A percentile compares a stretch with the other conserved stretches of the same genome.
Conservation (phyloP, 208 protist genomes). For the Crithidia mellificae region DNA sequence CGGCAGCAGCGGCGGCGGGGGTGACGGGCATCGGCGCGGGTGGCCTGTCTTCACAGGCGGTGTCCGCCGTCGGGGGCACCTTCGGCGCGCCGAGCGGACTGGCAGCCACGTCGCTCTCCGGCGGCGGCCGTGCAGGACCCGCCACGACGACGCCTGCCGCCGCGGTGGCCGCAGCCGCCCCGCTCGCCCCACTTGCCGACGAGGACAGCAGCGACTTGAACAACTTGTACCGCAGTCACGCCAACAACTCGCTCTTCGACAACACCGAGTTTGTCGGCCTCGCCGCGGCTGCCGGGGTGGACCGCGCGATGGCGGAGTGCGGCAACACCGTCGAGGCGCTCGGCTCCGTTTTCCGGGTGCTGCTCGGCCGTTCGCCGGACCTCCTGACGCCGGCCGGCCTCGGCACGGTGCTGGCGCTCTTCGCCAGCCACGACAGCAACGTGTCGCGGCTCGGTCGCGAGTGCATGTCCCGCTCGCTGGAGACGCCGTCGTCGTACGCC, state of each 20-base stretch:
- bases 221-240: constrained; percentile 3
- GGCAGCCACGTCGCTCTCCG: neutral
- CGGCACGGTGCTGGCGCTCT: constrained; percentile 49
- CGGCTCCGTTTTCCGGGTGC: constrained; percentile 47
- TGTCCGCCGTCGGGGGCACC: neutral
- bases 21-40: neutral
- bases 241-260: constrained; percentile 25
- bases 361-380: constrained; percentile 45
- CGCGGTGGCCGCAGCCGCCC: neutral
- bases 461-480: constrained; percentile 61
- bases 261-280: constrained; percentile 13
- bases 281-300: neutral
- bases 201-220: constrained; percentile 9
- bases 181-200: constrained; percentile 1
- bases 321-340: constrained; percentile 43
- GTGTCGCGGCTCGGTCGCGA: constrained; percentile 53
- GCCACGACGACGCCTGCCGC: neutral
- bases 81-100: neutral
- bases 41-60: neutral
- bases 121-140: neutral
- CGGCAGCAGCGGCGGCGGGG: neutral
- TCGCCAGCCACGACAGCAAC: constrained; percentile 40
- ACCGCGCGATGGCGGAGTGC: constrained; percentile 25
- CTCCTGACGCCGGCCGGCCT: constrained; percentile 38
- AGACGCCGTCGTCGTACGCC: constrained; percentile 49